Conservation (phyloP, 1,284 basidiomycete genomes). For the Malassezia brasiliensis region DNA sequence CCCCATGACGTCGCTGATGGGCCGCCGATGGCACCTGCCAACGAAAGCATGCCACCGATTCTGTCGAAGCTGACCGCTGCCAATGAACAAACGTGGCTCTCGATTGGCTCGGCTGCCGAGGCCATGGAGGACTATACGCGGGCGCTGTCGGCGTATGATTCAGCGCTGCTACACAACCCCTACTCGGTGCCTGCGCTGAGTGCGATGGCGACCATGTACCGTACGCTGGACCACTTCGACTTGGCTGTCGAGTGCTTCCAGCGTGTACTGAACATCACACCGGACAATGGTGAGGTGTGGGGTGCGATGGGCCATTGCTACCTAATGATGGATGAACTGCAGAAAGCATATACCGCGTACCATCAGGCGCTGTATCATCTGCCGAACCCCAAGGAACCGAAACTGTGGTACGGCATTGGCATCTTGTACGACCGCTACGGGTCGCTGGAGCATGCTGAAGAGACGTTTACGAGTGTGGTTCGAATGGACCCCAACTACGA, state of each 20-base stretch:
- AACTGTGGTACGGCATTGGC: slow-evolving; percentile 98
- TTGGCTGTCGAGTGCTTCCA: slow-evolving; percentile 91
- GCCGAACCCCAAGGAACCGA: slow-evolving; percentile 95
- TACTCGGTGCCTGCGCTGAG: slow-evolving; percentile 43
- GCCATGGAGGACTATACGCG: slow-evolving; percentile 45
- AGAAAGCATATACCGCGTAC: slow-evolving; percentile 96
- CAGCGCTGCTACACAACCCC: slow-evolving; percentile 42
- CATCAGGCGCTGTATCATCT: slow-evolving; percentile 94
- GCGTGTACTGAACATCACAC: slow-evolving; percentile 64
- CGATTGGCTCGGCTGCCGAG: slow-evolving; percentile 40
- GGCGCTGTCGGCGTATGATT: slow-evolving; percentile 41
- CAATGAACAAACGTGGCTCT: slow-evolving; percentile 42
- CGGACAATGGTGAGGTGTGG: slow-evolving; percentile 47
- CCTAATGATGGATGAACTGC: slow-evolving; percentile 97
- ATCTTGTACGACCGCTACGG: slow-evolving; percentile 98
- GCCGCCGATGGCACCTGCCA: background rate
- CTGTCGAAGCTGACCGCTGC: slow-evolving; percentile 37
- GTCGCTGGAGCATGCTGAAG: slow-evolving; percentile 94
- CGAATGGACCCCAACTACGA: slow-evolving; percentile 97
- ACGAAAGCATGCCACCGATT: background rate
- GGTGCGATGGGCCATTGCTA: slow-evolving; percentile 71
- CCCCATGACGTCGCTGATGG: background rate
- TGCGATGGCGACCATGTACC: slow-evolving; percentile 43
- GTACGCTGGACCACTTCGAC: slow-evolving; percentile 43
- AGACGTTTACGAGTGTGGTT: slow-evolving; percentile 90